A percentile compares a stretch with the other conserved stretches of the same genome.
phyloP scores from a whole-genome alignment of 805 yeast genomes.

The Cyberlindnera xishuangbannaensis region DNA sequence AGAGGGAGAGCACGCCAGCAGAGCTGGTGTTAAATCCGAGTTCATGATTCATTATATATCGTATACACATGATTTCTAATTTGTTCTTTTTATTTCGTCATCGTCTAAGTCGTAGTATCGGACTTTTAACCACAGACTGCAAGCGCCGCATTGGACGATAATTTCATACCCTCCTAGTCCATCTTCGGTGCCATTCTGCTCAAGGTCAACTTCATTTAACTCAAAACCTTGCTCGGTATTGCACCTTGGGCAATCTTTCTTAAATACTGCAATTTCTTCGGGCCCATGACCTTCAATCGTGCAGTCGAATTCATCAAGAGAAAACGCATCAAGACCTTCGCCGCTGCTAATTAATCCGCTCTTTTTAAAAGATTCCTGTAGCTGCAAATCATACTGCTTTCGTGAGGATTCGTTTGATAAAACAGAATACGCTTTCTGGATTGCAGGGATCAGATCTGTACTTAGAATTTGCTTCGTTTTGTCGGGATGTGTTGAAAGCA shows the following conservation, averaged over 20 bases:
- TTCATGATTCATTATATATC: too few species aligned
- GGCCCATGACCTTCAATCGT: conserved; percentile 33
- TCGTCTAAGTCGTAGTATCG: conserved; percentile 48
- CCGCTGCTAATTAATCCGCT: conserved; percentile 38
- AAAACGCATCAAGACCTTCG: conserved; percentile 64
- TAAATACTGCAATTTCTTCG: conserved; percentile 34
- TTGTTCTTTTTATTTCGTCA: neutral
- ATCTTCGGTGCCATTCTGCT: conserved; percentile 39
- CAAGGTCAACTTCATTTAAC: conserved; percentile 58
- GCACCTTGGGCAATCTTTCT: conserved; percentile 65
- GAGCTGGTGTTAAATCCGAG: conserved; percentile 2
- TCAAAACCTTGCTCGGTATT: conserved; percentile 44
- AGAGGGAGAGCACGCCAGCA: conserved; percentile 16
- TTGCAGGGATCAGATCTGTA: conserved; percentile 32
- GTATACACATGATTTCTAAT: neutral
- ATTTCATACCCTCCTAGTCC: conserved; percentile 56
- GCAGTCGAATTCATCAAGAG: conserved; percentile 54
- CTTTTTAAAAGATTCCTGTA: conserved; percentile 29
- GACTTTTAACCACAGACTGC: conserved; percentile 84
- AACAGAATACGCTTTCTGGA: conserved; percentile 61
- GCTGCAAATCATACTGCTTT: conserved; percentile 44
- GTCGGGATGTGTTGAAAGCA: conserved; percentile 77
- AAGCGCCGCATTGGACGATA: conserved; percentile 72
- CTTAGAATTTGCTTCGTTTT: conserved; percentile 32
- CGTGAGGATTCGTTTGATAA: conserved; percentile 39